Evolutionary conservation across 1,284 basidiomycete genomes (phyloP).

Genomic region (Rhodotorula sp.): DNA sequence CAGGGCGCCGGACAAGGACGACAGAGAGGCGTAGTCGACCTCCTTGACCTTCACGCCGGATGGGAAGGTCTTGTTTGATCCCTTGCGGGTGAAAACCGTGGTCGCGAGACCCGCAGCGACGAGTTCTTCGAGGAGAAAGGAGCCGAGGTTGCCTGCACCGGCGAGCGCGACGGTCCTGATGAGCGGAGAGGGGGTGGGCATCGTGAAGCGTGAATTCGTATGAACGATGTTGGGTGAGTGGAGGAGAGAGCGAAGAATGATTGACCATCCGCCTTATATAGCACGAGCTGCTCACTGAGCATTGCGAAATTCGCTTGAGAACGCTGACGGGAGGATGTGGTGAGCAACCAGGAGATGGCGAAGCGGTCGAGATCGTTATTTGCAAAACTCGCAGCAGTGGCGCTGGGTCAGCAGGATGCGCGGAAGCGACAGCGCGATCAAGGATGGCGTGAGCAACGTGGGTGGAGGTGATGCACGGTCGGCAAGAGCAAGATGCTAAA

Average conservation of each 20-base stretch:
- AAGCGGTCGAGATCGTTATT: no score
- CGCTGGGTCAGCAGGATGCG: no score
- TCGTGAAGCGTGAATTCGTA: neutral
- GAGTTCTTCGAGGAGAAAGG: neutral
- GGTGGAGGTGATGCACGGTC: no score
- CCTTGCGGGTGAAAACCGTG: slow-evolving; percentile 7
- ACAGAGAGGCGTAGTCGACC: slow-evolving; percentile 44
- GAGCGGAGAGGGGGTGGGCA: neutral
- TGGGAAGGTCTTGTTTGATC: neutral
- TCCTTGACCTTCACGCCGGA: neutral
- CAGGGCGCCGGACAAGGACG: slow-evolving; percentile 40
- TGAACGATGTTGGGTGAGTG: neutral
- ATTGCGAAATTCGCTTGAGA: no score
- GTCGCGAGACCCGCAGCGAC: neutral
- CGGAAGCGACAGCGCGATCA: no score
- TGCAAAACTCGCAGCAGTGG: no score
- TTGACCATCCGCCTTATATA: no score
- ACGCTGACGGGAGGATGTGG: no score
- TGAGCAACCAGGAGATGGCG: no score
- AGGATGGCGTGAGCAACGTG: no score
- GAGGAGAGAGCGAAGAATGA: neutral
- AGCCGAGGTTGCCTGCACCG: slow-evolving; percentile 11
- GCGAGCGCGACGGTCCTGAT: slow-evolving; percentile 14
- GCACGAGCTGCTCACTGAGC: no score
- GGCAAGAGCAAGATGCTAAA: neutral